Percentiles rank a stretch among this genome's conserved stretches.
Evolutionary conservation across 2,329 filamentous ascomycete genomes (phyloP).

Genomic region (Bipolaris victoriae): DNA sequence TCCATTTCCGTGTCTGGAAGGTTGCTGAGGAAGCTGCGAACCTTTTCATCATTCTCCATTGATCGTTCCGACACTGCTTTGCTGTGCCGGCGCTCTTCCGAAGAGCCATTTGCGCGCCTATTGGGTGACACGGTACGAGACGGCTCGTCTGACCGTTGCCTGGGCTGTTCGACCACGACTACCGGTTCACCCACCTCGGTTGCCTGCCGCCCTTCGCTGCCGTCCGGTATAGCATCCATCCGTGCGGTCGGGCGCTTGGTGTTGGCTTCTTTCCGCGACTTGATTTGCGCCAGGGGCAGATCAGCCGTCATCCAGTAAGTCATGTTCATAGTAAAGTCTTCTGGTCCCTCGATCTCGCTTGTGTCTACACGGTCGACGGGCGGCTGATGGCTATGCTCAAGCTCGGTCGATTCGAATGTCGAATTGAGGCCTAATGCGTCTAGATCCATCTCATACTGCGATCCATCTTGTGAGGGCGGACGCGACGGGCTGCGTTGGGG

Average conservation of each 20-base stretch:
- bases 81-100: slow-evolving; percentile 29
- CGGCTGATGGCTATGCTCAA: slow-evolving; percentile 36
- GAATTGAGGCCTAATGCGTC: slow-evolving; percentile 47
- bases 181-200: slow-evolving; percentile 30
- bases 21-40: slow-evolving; percentile 47
- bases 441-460: slow-evolving; percentile 49
- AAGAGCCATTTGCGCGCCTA: slow-evolving; percentile 32
- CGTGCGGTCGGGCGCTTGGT: slow-evolving; percentile 22
- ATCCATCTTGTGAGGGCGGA: slow-evolving; percentile 40
- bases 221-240: slow-evolving; percentile 26
- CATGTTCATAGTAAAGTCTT: slow-evolving; percentile 53
- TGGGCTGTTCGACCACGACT: slow-evolving; percentile 23
- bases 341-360: slow-evolving; percentile 51
- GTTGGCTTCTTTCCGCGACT: slow-evolving; percentile 42
- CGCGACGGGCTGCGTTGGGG: slow-evolving; percentile 38
- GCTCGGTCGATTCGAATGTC: slow-evolving; percentile 42
- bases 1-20: slow-evolving; percentile 45
- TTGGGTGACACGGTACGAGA: slow-evolving; percentile 27
- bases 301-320: slow-evolving; percentile 52
- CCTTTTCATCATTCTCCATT: slow-evolving; percentile 49
- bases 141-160: slow-evolving; percentile 7
- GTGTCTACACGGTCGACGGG: slow-evolving; percentile 47
- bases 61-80: slow-evolving; percentile 38
- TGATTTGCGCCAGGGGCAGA: slow-evolving; percentile 37
- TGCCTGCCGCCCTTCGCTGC: slow-evolving; percentile 19